Evolutionary conservation across 345 rosid genomes (phyloP), one percentile per base, ranked within the genome.

Genomic region (Turritis glabra): DNA sequence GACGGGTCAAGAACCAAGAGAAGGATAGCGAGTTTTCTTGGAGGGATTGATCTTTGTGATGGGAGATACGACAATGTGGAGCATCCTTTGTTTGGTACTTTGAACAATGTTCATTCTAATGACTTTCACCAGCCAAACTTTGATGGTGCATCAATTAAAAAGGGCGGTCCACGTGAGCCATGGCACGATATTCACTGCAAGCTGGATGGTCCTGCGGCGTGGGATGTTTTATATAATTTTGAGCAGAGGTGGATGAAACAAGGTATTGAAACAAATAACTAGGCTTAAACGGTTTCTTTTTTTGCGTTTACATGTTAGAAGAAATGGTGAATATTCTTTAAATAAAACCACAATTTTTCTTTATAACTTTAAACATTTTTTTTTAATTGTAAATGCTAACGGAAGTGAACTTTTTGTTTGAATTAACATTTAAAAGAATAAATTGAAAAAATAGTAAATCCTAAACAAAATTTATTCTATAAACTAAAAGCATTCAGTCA

Each of bases 181-280:
- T 93, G 98, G 98, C 98, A 93, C 37, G 98, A 93, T 74, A 82
- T 90, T 61, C 98, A 93, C 30, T 93, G 97, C 77, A 84, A 82
- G 67, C 75, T 93, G 4, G 97, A 93, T 69, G 98, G 98, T 51
- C 92, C 96, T 15, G 84, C 84, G 2, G 97, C 97, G 0, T 93
- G 97, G 97, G 98, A 93, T 76, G 91, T 90, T 23, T 79, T 93
- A 56, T 84, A 82, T 81, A 93, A 88, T 73, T 93, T 93, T 62
- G 98, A 93, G 80, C 98, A 93, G 48, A 81, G 98, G 74, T 93
- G 98, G 98, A 66, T 14, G 43, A 89, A 81, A 72, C 96, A 89
- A 81, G 88, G 80, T 75, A 75, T 15, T 79, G 61, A 22, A 29
- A 50, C 3, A 30, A 26, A 26, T 32, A 21, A 22, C 26, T 22